Base-by-base conservation (phyloP, 192 early-diverging fungal species). In the Linnemannia schmuckeri region DNA sequence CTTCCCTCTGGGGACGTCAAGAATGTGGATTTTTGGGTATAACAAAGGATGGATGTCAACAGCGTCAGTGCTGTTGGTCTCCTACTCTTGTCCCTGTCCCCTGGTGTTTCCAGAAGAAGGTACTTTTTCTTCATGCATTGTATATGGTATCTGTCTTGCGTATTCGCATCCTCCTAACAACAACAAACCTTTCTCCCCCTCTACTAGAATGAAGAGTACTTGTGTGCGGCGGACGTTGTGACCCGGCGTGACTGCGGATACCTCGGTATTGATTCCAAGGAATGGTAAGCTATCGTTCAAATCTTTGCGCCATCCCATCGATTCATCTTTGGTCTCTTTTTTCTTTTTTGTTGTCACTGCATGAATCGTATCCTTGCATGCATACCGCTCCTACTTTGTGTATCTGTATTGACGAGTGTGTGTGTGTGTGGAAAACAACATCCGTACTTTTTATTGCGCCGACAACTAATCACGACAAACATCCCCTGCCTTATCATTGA, bases 31-130 rank as follows among this genome's bases (percentile, higher is more conserved):
- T 61, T 40, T 2, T 78, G 24, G 85, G 85, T 9, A 87, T 87
- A 68, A 63, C 57, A 22, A 57, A 87, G 44, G 79, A 81, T 1
- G 71, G 30, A 1, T 87, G 85, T 52, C 49, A 20, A 12, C 79
- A 87, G 66, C 79, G 85, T 3, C 85, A 87, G 15, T 87, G 85
- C 47, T 87, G 85, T 52, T 87, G 85, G 85, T 35, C 70, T 3
- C 79, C 79, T 30, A 63, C 70, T 15, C 41, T 74, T 24, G 76
- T 72, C 8, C 85, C 85, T 15, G 68, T 87, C 41, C 79, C 84
- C 12, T 87, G 84, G 84, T 87, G 84, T 54, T 87, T 87, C 70
- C 74, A 87, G 37, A 80, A 81, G 76, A 87, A 87, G 79, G 84
- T 81, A 80, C 17, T 18, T 2, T 27, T 38, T 71, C 44, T 8